A percentile compares a stretch with the other conserved stretches of the same genome.
Evolutionary conservation across 305 asterid species (phyloP).

Genomic region (Rubia balearica): DNA sequence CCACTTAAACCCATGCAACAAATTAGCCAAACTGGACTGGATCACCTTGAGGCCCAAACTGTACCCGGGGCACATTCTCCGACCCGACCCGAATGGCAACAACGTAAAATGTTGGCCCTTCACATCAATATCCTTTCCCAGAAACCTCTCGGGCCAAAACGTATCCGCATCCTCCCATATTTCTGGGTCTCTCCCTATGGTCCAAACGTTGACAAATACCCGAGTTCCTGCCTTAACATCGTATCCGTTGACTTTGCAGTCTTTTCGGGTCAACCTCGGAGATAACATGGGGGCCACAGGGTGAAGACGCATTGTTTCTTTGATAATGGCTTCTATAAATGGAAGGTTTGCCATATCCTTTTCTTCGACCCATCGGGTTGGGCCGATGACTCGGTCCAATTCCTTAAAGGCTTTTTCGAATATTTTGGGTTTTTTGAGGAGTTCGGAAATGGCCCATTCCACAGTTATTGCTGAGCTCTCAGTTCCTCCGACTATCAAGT

Average conservation of each 20-base stretch:
- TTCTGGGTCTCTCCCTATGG: conserved; percentile 60
- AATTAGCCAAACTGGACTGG: conserved; percentile 57
- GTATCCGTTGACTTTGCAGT: conserved; percentile 45
- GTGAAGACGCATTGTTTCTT: conserved; percentile 80
- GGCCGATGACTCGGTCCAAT: conserved; percentile 55
- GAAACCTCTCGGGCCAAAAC: conserved; percentile 55
- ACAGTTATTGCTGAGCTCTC: conserved; percentile 80
- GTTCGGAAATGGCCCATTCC: conserved; percentile 48
- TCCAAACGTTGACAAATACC: conserved; percentile 56
- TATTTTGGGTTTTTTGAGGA: conserved; percentile 33
- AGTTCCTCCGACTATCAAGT: conserved; percentile 66
- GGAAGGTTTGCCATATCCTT: conserved; percentile 44
- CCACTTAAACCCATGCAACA: conserved; percentile 74
- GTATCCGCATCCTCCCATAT: conserved; percentile 61
- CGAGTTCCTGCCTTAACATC: conserved; percentile 43
- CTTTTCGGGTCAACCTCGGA: conserved; percentile 45
- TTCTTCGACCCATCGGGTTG: conserved; percentile 47
- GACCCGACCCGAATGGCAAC: conserved; percentile 75
- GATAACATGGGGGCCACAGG: conserved; percentile 70
- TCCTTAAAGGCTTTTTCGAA: conserved; percentile 59
- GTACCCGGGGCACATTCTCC: conserved; percentile 90
- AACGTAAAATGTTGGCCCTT: conserved; percentile 67
- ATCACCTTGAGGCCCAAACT: conserved; percentile 64
- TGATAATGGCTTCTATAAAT: conserved; percentile 51
- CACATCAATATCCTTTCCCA: conserved; percentile 49